phyloP scores from a whole-genome alignment of 371 early-diverging fungal species.

The Rhizopus stolonifer region DNA sequence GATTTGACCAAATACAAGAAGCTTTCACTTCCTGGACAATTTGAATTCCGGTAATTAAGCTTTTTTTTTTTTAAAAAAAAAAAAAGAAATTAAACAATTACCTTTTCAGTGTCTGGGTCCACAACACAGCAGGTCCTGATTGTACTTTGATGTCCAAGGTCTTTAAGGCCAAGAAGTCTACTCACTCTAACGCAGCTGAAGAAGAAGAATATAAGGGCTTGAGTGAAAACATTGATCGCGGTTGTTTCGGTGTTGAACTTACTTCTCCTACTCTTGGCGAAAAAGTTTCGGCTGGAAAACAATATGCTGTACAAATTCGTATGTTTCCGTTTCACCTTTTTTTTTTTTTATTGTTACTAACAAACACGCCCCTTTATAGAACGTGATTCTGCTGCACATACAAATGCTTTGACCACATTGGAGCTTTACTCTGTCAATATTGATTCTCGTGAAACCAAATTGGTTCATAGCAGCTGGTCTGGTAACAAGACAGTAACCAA shows the following conservation, averaged over 20 bases:
- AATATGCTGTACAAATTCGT: conserved; percentile 34
- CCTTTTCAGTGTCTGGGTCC: conserved; percentile 37
- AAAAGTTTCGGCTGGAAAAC: conserved; percentile 20
- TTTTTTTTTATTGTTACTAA: neutral
- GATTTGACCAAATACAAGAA: conserved; percentile 37
- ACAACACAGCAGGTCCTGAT: conserved; percentile 45
- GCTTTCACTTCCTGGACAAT: conserved; percentile 44
- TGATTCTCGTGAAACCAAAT: conserved; percentile 29
- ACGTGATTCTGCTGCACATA: conserved; percentile 45
- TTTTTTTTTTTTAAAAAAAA: neutral
- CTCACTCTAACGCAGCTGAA: conserved; percentile 41
- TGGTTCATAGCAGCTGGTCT: conserved; percentile 38
- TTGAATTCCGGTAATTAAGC: conserved; percentile 44
- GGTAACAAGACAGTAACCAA: conserved; percentile 26
- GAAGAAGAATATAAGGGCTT: conserved; percentile 29
- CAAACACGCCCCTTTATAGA: too few relatives aligned
- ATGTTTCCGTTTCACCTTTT: neutral
- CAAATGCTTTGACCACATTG: conserved; percentile 27
- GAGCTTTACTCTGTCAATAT: conserved; percentile 41
- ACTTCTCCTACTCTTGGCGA: conserved; percentile 31
- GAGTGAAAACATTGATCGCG: conserved; percentile 40
- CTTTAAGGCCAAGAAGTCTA: conserved; percentile 38
- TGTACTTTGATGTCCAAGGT: conserved; percentile 55
- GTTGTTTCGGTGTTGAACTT: conserved; percentile 50
- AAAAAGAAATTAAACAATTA: neutral